Base-by-base conservation (phyloP, 2,329 filamentous ascomycete species). In the Xylaria sp. region DNA sequence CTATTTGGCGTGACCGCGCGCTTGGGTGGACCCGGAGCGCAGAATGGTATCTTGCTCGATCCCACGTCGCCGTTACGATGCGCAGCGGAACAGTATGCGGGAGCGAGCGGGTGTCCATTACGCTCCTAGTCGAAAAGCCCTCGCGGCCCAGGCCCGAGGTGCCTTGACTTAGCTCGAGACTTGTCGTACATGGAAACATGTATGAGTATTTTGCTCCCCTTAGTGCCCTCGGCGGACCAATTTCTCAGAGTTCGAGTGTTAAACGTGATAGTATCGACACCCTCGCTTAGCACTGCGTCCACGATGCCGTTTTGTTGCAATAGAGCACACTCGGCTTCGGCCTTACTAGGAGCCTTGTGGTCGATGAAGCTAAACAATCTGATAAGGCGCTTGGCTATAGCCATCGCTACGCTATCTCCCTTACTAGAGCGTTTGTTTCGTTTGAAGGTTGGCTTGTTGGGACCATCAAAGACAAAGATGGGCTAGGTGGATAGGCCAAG, bases 261-360 rank as follows among this genome's bases (percentile, higher is more conserved):
- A 81, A 98, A 98, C 95, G 98, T 98, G 75, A 98, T 88, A 1
- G 95, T 96, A 78, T 99, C 96, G 51, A 98, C 94, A 83, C 99
- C 96, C 78, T 99, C 94, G 78, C 93, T 98, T 74, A 99, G 84
- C 1, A 98, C 96, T 0, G 93, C 95, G 79, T 99, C 96, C 0
- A 97, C 94, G 8, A 97, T 84, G 0, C 93, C 94, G 54, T 90
- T 86, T 67, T 86, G 85, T 76, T 99, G 94, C 2, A 99, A 81
- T 17, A 96, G 82, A 0, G 96, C 96, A 73, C 96, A 99, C 81
- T 99, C 96, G 1, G 96, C 96, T 78, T 99, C 96, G 2, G 95
- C 96, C 78, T 99, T 96, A 9, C 96, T 96, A 0, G 95, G 96
- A 5, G 96, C 96, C 75, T 93, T 89, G 78, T 98, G 94, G 57